These are phyloP conservation scores for Petunia secreta DNA, from an alignment of 257 asterid genomes.

Conservation along the genomic window DNA sequence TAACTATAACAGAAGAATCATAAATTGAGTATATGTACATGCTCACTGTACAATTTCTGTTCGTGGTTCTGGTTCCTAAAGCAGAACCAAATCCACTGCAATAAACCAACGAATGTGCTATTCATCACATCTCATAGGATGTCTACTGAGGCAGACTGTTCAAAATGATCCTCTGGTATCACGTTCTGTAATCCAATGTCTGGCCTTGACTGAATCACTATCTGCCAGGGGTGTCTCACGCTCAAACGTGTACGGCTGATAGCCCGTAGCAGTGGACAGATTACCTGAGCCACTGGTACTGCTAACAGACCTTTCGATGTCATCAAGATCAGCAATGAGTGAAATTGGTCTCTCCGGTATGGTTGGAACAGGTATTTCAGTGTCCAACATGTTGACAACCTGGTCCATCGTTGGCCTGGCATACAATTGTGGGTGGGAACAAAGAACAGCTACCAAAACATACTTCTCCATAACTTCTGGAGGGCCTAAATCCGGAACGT, in stretches of 20 bases:
- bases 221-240: slow-evolving; percentile 33
- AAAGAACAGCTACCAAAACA: slow-evolving; percentile 77
- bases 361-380: slow-evolving; percentile 62
- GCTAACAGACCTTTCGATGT: slow-evolving; percentile 63
- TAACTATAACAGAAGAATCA: slow-evolving; percentile 4
- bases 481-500: slow-evolving; percentile 62
- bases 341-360: slow-evolving; percentile 88
- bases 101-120: slow-evolving; percentile 19
- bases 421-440: slow-evolving; percentile 84
- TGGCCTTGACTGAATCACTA: slow-evolving; percentile 28
- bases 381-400: slow-evolving; percentile 81
- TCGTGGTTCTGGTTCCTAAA: slow-evolving; percentile 17
- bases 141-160: background rate
- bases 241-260: slow-evolving; percentile 50
- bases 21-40: background rate
- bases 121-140: background rate
- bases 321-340: slow-evolving; percentile 66
- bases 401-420: slow-evolving; percentile 96
- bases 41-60: slow-evolving; percentile 21
- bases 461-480: slow-evolving; percentile 73
- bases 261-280: slow-evolving; percentile 65
- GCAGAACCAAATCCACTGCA: background rate
- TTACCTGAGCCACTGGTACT: slow-evolving; percentile 71
- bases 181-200: slow-evolving; percentile 4
- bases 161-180: slow-evolving; percentile 2